These are phyloP conservation scores for Mortierella alpina DNA, from an alignment of 192 early-diverging fungal species.

Conservation along the genomic window DNA sequence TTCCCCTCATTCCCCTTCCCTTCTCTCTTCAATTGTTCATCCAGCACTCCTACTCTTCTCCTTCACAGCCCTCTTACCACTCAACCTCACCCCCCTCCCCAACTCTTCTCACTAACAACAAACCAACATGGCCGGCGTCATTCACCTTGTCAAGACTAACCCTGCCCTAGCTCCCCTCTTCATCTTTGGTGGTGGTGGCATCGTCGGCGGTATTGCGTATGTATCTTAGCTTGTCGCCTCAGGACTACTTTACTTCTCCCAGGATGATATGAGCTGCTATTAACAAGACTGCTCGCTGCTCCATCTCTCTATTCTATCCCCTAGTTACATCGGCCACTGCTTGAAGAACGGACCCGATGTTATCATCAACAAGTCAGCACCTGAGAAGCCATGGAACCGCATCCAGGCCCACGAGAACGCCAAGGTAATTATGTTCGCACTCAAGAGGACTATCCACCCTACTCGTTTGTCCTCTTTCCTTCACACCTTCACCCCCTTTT, in stretches of 20 bases:
- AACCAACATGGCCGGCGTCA: constrained; percentile 32
- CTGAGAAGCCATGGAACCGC: constrained; percentile 53
- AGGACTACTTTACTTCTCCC: not conserved
- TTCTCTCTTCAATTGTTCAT: constrained; percentile 1
- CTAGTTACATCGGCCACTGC: constrained; percentile 51
- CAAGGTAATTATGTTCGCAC: constrained; percentile 25
- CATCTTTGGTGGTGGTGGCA: constrained; percentile 45
- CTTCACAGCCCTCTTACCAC: not conserved
- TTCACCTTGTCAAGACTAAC: constrained; percentile 40
- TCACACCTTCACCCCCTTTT: constrained; percentile 5
- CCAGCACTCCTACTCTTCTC: not conserved
- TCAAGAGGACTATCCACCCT: not conserved
- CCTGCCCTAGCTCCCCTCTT: constrained; percentile 46
- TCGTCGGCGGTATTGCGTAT: constrained; percentile 52
- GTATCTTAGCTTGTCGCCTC: not conserved
- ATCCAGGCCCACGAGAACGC: constrained; percentile 56
- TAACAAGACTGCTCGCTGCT: not conserved
- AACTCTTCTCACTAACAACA: not conserved
- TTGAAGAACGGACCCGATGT: constrained; percentile 52
- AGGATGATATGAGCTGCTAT: not conserved
- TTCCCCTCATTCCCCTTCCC: not conserved
- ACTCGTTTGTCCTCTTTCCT: not conserved
- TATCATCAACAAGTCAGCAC: constrained; percentile 50
- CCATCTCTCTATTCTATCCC: not conserved
- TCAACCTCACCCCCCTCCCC: not conserved